Evolutionary conservation across 2,329 filamentous ascomycete genomes (phyloP).

Genomic region (Chrysoporthe puriensis): DNA sequence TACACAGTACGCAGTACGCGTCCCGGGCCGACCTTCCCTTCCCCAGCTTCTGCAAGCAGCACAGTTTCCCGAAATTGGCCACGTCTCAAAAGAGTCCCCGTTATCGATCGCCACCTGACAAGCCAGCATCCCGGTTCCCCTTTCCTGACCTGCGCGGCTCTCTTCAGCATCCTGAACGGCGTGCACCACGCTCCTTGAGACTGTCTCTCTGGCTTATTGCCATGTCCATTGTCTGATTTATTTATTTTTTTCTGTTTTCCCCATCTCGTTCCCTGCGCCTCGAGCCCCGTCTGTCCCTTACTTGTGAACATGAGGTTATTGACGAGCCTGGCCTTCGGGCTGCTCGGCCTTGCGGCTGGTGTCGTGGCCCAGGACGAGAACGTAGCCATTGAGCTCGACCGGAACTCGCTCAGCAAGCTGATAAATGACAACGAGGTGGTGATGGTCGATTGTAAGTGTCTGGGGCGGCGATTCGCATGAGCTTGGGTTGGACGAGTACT

Average conservation of each 20-base stretch:
- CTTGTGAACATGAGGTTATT: constrained; percentile 30
- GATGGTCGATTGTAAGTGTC: constrained; percentile 83
- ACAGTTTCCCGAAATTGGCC: constrained; percentile 26
- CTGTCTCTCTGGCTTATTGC: not conserved
- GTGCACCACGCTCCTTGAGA: constrained; percentile 6
- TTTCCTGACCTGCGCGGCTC: not conserved
- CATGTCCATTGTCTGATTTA: not conserved
- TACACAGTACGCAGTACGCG: constrained; percentile 5
- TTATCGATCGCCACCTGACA: not conserved
- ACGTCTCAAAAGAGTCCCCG: constrained; percentile 19
- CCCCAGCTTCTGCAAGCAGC: not conserved
- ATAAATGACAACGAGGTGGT: constrained; percentile 85
- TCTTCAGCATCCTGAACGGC: not conserved
- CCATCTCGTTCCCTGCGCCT: constrained; percentile 15
- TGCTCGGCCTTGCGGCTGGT: constrained; percentile 53
- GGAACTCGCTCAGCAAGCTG: constrained; percentile 85
- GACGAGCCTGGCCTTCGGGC: constrained; percentile 51
- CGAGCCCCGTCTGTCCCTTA: constrained; percentile 1
- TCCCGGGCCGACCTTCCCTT: constrained; percentile 8
- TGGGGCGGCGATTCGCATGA: not conserved
- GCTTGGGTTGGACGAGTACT: not conserved
- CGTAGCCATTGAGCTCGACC: constrained; percentile 81
- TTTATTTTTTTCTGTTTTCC: constrained; percentile 5
- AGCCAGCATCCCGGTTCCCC: constrained; percentile 2
- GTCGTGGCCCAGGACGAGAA: constrained; percentile 64